These are phyloP conservation scores for Saturnispora silvae DNA, from an alignment of 805 yeast species.

Conservation along the genomic window DNA sequence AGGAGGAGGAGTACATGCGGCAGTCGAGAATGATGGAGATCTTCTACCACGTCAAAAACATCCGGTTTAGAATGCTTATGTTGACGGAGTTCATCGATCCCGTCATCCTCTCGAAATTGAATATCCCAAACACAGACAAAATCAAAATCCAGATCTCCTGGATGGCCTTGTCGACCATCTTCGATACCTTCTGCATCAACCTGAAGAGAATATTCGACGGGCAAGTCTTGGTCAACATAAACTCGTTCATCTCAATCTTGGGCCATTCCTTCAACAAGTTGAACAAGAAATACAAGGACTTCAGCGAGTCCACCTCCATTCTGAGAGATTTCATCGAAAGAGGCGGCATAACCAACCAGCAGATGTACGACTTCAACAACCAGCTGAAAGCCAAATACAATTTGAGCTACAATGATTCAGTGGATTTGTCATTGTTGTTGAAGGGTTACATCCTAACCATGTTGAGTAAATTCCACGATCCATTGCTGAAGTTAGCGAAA, in stretches of 20 bases:
- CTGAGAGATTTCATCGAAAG: conserved; percentile 6
- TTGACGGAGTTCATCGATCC: conserved; percentile 8
- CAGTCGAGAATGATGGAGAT: conserved; percentile 9
- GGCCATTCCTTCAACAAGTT: conserved; percentile 5
- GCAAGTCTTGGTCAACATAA: conserved; percentile 4
- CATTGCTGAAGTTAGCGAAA: conserved; percentile 7
- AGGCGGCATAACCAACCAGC: not conserved
- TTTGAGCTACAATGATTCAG: conserved; percentile 6
- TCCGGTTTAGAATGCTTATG: conserved; percentile 7
- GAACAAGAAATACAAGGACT: conserved; percentile 8
- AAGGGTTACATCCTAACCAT: conserved; percentile 8
- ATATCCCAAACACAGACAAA: conserved; percentile 3
- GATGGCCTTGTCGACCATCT: conserved; percentile 8
- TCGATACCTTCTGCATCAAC: conserved; percentile 5
- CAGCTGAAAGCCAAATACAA: conserved; percentile 5
- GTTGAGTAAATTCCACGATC: conserved; percentile 9
- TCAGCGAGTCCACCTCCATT: conserved; percentile 4
- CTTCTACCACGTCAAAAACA: conserved; percentile 7
- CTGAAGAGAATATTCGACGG: conserved; percentile 7
- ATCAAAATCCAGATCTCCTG: conserved; percentile 7
- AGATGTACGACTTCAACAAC: conserved; percentile 1
- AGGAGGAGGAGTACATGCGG: conserved; percentile 7
- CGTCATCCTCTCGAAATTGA: conserved; percentile 3
- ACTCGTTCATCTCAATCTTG: conserved; percentile 4
- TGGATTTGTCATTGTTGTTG: conserved; percentile 3